Percentiles rank a stretch among this genome's conserved stretches.
phyloP scores from a whole-genome alignment of 306 rosid species.

The barrel medic (Medicago truncatula) region MtrunA17r5.0-ANR NC_053049.1:10310501-10311000 shows the following conservation, averaged over 20 bases:
- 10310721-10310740: not conserved
- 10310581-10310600: not conserved
- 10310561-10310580: no score
- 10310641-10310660: not conserved
- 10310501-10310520: no score
- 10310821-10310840: not conserved
- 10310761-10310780: not conserved
- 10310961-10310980: no score
- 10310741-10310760: conserved; percentile 33
- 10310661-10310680: not conserved
- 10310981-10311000: no score
- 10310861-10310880: no score
- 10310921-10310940: no score
- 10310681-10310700: not conserved
- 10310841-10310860: not conserved
- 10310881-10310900: not conserved
- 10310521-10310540: no score
- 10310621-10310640: not conserved
- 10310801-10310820: not conserved
- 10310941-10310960: no score
- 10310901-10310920: no score
- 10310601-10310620: not conserved
- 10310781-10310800: not conserved
- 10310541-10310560: no score
- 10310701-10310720: conserved; percentile 21